Conservation (phyloP, 2,329 filamentous ascomycete species). For the Aspergillus sp. region DNA sequence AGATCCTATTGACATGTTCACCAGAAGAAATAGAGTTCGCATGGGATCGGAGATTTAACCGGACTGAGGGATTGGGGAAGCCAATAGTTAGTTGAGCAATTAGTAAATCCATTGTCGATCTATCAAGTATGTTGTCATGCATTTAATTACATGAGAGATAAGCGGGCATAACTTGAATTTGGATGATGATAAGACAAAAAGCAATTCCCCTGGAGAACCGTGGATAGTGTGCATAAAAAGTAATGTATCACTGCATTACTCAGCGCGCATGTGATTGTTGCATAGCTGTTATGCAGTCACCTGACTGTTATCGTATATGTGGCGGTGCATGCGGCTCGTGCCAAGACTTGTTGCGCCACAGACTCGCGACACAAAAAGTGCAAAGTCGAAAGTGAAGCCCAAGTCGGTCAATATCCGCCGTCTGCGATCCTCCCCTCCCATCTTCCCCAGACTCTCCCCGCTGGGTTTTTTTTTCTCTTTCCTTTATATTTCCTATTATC, state of each 20-base stretch:
- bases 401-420: constrained; percentile 17
- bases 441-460: constrained; percentile 1
- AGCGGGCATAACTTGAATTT: background rate
- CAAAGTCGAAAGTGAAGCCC: constrained; percentile 5
- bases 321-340: constrained; percentile 6
- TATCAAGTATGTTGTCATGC: background rate
- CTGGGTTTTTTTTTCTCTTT: background rate
- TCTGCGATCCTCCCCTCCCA: constrained; percentile 11
- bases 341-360: constrained; percentile 19
- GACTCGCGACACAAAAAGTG: constrained; percentile 27
- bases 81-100: background rate
- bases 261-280: background rate
- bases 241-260: background rate
- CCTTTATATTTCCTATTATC: background rate
- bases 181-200: background rate
- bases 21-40: background rate
- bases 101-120: background rate
- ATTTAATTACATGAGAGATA: background rate
- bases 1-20: background rate
- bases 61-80: background rate
- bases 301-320: constrained; percentile 1
- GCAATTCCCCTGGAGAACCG: background rate
- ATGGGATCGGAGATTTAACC: background rate
- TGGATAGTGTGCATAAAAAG: background rate
- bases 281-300: background rate